These are phyloP conservation scores for Eragrostis nindensis DNA, from an alignment of 176 grass and related monocot genomes.

Conservation along the genomic window DNA sequence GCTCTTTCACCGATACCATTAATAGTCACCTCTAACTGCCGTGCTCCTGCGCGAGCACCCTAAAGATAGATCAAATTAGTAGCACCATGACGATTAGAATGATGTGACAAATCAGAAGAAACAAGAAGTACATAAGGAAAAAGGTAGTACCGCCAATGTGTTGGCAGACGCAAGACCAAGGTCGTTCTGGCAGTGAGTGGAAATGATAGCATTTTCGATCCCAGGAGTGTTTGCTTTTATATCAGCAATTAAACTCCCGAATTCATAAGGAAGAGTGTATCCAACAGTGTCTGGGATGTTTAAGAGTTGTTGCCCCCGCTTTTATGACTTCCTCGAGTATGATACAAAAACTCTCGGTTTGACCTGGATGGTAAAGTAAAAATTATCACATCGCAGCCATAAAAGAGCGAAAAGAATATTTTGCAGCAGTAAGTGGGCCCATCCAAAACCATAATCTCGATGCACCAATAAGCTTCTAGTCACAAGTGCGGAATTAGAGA, in stretches of 20 bases:
- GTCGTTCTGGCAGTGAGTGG: slow-evolving; percentile 96
- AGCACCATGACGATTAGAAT: slow-evolving; percentile 16
- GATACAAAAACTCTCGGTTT: slow-evolving; percentile 78
- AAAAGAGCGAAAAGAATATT: too few species aligned
- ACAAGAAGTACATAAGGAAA: slow-evolving; percentile 21
- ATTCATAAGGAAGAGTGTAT: slow-evolving; percentile 82
- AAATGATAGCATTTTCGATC: slow-evolving; percentile 88
- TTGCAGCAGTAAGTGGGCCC: too few species aligned
- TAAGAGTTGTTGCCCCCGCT: slow-evolving; percentile 90
- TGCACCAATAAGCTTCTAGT: slow-evolving; percentile 1
- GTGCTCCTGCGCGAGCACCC: slow-evolving; percentile 84
- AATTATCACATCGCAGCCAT: slow-evolving; percentile 3
- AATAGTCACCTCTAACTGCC: slow-evolving; percentile 89
- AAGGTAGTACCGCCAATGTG: slow-evolving; percentile 70
- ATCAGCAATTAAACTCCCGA: slow-evolving; percentile 74
- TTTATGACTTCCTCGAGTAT: slow-evolving; percentile 93
- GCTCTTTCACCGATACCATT: slow-evolving; percentile 98
- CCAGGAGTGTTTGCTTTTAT: slow-evolving; percentile 89
- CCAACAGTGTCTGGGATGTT: slow-evolving; percentile 95
- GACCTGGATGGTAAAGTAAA: slow-evolving; percentile 59
- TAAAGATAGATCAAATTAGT: slow-evolving; percentile 64
- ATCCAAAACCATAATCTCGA: too few species aligned
- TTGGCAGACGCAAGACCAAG: slow-evolving; percentile 94
- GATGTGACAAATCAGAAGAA: slow-evolving; percentile 4
- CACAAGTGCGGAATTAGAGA: background rate